Conservation (phyloP, 495 filamentous ascomycete genomes). For the Lepraria neglecta region DNA sequence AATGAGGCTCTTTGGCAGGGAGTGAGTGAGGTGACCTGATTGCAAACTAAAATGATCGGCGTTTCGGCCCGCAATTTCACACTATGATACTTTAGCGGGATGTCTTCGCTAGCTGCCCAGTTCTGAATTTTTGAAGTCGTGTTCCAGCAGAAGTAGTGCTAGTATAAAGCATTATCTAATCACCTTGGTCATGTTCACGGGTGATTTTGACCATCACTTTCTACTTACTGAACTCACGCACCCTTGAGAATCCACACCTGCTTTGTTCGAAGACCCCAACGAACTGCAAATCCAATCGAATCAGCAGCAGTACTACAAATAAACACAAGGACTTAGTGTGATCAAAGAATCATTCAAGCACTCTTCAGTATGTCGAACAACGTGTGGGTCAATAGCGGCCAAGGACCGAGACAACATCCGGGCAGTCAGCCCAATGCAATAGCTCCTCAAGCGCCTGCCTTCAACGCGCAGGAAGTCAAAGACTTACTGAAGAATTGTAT, state of each 20-base stretch:
- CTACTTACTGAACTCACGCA: neutral
- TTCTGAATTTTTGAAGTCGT: neutral
- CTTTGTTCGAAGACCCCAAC: too few species aligned
- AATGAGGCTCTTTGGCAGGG: conserved; percentile 16
- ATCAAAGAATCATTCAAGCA: neutral
- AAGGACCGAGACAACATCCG: conserved; percentile 12
- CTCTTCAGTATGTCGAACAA: conserved; percentile 20
- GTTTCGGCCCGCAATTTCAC: conserved; percentile 11
- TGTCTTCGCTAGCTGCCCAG: neutral
- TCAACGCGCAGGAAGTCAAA: conserved; percentile 45
- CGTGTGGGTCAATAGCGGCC: conserved; percentile 22
- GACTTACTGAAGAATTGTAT: conserved; percentile 32
- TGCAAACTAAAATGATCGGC: conserved; percentile 1
- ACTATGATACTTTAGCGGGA: neutral
- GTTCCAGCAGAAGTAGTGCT: neutral
- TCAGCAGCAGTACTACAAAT: too few species aligned
- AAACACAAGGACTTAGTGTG: too few species aligned
- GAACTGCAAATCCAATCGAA: too few species aligned
- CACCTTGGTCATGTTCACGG: too few species aligned
- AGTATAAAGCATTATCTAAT: neutral
- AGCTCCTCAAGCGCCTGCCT: conserved; percentile 21
- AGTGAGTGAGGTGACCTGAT: conserved; percentile 8
- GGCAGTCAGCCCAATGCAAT: neutral
- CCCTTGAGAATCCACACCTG: neutral
- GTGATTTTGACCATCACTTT: too few species aligned